Evolutionary conservation across 768 basidiomycete genomes (phyloP), one percentile per base, ranked within the genome.

Genomic region (Gelatoporia subvermispora): DNA sequence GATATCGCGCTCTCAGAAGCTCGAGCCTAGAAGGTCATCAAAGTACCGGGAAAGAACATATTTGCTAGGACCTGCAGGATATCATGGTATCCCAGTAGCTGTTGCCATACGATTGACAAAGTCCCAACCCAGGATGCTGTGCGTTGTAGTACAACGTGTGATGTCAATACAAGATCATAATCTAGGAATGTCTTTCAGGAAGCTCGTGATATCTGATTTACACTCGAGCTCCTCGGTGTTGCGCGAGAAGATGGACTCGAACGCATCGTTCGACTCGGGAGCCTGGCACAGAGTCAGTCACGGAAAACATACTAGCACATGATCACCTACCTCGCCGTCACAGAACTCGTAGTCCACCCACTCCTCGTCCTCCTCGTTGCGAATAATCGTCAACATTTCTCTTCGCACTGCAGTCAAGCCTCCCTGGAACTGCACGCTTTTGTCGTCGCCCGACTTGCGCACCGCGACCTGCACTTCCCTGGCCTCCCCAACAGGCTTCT

Each of bases 391-490:
- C 20, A 93, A 64, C 77, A 93, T 88, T 55, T 93, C 89, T 58
- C 87, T 75, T 43, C 89, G 74, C 9, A 80, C 79, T 5, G 75
- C 63, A 39, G 89, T 87, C 45, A 91, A 65, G 0, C 85, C 83
- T 9, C 85, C 85, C 56, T 78, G 77, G 28, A 75, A 59, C n/a
- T 65, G 62, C 36, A 70, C 66, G 4, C 72, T 71, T 53, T 81
- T 81, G 48, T 88, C 85, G 43, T 88, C 86, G 8, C 63, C 68
- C 8, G 71, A 62, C 67, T 82, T 87, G 41, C 84, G 76, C 3
- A 84, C 82, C 17, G 86, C 78, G 20, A 89, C 84, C 55, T 88
- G 87, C 11, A 90, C 81, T 63, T 91, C 89, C 58, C 76, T 85
- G 15, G 78, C 75, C 43, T 86, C 84, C n/a, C 67, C 74, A 0